phyloP scores from a whole-genome alignment of 495 filamentous ascomycete genomes.

The Aspergillus baeticus region DNA sequence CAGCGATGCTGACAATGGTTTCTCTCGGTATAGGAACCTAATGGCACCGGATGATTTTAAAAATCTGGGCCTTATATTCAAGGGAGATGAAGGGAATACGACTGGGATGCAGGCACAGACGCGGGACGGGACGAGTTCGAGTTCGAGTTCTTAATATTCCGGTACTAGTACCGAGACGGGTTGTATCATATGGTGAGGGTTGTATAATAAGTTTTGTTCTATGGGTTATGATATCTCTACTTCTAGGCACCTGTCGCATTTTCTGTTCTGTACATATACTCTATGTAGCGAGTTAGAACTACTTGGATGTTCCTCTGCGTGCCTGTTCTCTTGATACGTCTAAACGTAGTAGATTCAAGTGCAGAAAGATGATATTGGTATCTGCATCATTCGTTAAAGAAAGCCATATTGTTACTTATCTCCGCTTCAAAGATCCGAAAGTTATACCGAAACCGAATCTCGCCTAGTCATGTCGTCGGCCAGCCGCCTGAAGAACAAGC shows the following conservation, averaged over 20 bases:
- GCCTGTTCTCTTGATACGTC: too few species aligned
- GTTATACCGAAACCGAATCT: too few species aligned
- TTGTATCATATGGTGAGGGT: neutral
- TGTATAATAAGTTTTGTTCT: neutral
- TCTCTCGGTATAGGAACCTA: constrained; percentile 62
- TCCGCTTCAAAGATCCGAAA: too few species aligned
- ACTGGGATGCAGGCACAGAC: neutral
- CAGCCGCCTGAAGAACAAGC: constrained; percentile 69
- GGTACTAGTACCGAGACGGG: neutral
- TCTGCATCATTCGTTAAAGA: too few species aligned
- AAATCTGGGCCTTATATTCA: constrained; percentile 80
- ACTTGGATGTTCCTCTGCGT: too few species aligned
- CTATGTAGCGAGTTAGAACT: too few species aligned
- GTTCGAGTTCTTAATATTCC: neutral
- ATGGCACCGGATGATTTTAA: constrained; percentile 94
- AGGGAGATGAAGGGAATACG: constrained; percentile 28
- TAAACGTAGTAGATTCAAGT: too few species aligned
- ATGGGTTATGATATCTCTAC: constrained; percentile 5
- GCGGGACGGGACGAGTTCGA: neutral
- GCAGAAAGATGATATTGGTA: too few species aligned
- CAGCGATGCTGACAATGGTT: too few species aligned
- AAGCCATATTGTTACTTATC: too few species aligned
- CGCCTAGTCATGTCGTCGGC: neutral
- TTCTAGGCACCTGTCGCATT: neutral
- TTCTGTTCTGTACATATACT: too few species aligned